A percentile compares a stretch with the other conserved stretches of the same genome.
These are phyloP conservation scores for Zhuliangozyma parablackwelliae DNA, from an alignment of 1,139 yeast genomes.

Conservation along the genomic window DNA sequence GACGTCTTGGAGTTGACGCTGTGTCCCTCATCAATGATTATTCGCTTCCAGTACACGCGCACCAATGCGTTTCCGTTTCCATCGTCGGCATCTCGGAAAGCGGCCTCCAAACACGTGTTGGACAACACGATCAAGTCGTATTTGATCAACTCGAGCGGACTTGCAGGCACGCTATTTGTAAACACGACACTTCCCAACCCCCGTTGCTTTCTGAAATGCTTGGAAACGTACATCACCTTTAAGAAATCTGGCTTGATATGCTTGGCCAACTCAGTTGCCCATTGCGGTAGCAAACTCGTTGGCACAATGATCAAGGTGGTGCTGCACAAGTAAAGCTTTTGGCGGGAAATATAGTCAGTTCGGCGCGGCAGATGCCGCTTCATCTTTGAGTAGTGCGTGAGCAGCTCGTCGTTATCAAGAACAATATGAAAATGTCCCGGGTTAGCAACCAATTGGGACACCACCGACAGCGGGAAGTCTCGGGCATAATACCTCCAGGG, in stretches of 20 bases:
- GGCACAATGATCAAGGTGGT: slow-evolving; percentile 63
- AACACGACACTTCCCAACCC: slow-evolving; percentile 14
- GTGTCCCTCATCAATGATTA: slow-evolving; percentile 75
- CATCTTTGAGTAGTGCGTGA: slow-evolving; percentile 6
- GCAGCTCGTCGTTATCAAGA: slow-evolving; percentile 2
- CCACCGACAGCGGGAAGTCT: slow-evolving; percentile 43
- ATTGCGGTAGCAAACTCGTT: slow-evolving; percentile 62
- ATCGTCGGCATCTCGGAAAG: slow-evolving; percentile 23
- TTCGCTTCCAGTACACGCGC: slow-evolving; percentile 58
- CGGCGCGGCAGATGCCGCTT: slow-evolving; percentile 6
- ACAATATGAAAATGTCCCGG: slow-evolving; percentile 39
- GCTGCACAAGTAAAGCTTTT: slow-evolving; percentile 39
- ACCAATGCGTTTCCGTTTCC: slow-evolving; percentile 25
- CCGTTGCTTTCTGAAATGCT: slow-evolving; percentile 21
- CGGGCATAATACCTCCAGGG: slow-evolving; percentile 52
- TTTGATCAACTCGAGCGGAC: slow-evolving; percentile 29
- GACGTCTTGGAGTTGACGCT: slow-evolving; percentile 51
- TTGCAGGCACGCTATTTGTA: slow-evolving; percentile 20
- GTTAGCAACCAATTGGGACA: slow-evolving; percentile 22
- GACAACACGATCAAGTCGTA: slow-evolving; percentile 55
- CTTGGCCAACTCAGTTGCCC: slow-evolving; percentile 56
- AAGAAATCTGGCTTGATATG: slow-evolving; percentile 43
- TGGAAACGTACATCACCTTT: slow-evolving; percentile 29
- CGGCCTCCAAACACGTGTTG: slow-evolving; percentile 34
- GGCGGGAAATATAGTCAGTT: slow-evolving; percentile 14